Conservation (phyloP, 2,329 filamentous ascomycete species). For the Fusarium floridanum region DNA sequence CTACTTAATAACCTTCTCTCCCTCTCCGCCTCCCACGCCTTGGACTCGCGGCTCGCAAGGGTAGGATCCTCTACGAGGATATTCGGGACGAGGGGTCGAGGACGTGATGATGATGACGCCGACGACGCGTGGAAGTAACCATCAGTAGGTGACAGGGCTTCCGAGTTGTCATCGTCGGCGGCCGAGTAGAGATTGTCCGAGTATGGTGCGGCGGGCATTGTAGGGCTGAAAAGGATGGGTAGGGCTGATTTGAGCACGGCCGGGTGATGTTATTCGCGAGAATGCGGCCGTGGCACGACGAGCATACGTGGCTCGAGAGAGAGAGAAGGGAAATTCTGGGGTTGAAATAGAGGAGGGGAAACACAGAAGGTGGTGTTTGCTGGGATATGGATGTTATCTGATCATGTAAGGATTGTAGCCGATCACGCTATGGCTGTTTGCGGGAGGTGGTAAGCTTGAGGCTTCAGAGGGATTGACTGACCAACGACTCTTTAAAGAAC, state of each 20-base stretch:
- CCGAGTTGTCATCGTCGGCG: slow-evolving; percentile 54
- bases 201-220: slow-evolving; percentile 61
- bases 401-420: slow-evolving; percentile 21
- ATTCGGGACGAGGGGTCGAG: slow-evolving; percentile 59
- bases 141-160: slow-evolving; percentile 63
- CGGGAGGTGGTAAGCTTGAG: not conserved
- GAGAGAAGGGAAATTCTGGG: not conserved
- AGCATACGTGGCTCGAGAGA: slow-evolving; percentile 1
- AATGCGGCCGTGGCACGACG: not conserved
- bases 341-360: slow-evolving; percentile 17
- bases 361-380: slow-evolving; percentile 15
- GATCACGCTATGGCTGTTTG: slow-evolving; percentile 32
- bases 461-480: not conserved
- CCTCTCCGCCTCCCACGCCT: slow-evolving; percentile 59
- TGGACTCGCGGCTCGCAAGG: slow-evolving; percentile 54
- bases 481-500: not conserved
- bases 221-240: slow-evolving; percentile 20
- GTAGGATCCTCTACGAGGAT: slow-evolving; percentile 64
- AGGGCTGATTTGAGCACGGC: slow-evolving; percentile 18
- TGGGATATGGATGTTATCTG: slow-evolving; percentile 6
- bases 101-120: slow-evolving; percentile 42
- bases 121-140: slow-evolving; percentile 63
- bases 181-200: slow-evolving; percentile 63
- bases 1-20: slow-evolving; percentile 54
- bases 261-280: not conserved